Percentiles rank a stretch among this genome's conserved stretches.
Evolutionary conservation across 1,139 yeast genomes (phyloP).

Genomic region (Keqinozyma sinolaborantium): DNA sequence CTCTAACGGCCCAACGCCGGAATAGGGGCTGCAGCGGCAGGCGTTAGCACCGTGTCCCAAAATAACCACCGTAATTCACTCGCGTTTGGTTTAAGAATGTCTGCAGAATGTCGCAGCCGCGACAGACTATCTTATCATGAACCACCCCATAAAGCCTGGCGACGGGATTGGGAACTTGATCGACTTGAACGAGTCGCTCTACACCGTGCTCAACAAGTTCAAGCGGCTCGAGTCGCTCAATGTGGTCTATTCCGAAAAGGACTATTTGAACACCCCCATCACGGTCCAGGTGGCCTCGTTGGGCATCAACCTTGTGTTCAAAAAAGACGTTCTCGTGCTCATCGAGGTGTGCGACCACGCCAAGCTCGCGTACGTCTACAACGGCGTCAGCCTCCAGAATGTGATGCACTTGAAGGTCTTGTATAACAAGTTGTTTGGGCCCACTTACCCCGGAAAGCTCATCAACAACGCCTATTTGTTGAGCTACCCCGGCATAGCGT

Average conservation of each 20-base stretch:
- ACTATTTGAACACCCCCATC: conserved; percentile 30
- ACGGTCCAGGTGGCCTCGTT: conserved; percentile 24
- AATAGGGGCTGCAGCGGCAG: too few species aligned
- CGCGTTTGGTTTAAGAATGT: too few species aligned
- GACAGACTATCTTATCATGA: too few species aligned
- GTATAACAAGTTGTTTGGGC: conserved; percentile 59
- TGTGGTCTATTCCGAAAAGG: conserved; percentile 17
- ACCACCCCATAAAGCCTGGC: conserved; percentile 25
- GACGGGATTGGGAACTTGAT: conserved; percentile 30
- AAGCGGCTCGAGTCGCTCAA: conserved; percentile 24
- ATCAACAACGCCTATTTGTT: conserved; percentile 28
- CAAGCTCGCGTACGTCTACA: conserved; percentile 24
- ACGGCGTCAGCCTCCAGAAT: conserved; percentile 18
- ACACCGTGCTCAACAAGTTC: conserved; percentile 20
- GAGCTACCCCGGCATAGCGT: conserved; percentile 55
- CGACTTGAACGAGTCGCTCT: conserved; percentile 25
- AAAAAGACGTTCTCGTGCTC: conserved; percentile 31
- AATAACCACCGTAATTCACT: too few species aligned
- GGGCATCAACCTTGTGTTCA: conserved; percentile 41
- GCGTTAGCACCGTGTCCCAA: too few species aligned
- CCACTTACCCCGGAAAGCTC: conserved; percentile 55
- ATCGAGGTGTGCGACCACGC: conserved; percentile 42
- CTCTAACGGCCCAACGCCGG: too few species aligned
- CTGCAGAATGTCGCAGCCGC: too few species aligned
- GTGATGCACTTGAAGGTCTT: conserved; percentile 31